A percentile compares a stretch with the other conserved stretches of the same genome.
Conservation (phyloP, 345 rosid genomes). For the Hevea brasiliensis region DNA sequence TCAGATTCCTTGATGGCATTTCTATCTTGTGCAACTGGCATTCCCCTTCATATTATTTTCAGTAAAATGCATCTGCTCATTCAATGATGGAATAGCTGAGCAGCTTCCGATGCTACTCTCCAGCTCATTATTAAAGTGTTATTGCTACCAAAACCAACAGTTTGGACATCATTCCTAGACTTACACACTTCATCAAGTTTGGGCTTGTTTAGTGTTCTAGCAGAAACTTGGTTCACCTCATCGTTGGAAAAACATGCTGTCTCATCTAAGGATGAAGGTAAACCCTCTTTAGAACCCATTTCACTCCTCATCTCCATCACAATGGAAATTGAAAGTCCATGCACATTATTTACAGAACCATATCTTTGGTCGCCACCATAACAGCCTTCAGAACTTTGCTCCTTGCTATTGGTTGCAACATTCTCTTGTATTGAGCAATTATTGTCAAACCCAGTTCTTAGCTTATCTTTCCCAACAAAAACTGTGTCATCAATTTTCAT, state of each 20-base stretch:
- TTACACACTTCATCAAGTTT: slow-evolving; percentile 12
- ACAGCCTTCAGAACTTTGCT: slow-evolving; percentile 4
- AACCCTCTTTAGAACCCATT: neutral
- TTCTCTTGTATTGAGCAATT: neutral
- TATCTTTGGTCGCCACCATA: neutral
- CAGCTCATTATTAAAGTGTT: neutral
- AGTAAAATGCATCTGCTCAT: slow-evolving; percentile 13
- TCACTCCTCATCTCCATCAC: slow-evolving; percentile 2
- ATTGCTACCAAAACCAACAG: slow-evolving; percentile 15
- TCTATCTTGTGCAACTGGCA: slow-evolving; percentile 7
- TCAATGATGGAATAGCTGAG: slow-evolving; percentile 14
- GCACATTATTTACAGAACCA: neutral
- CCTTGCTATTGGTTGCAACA: slow-evolving; percentile 1
- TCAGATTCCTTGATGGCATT: slow-evolving; percentile 26
- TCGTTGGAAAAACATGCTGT: slow-evolving; percentile 8
- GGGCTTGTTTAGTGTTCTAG: slow-evolving; percentile 15
- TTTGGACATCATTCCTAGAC: slow-evolving; percentile 23
- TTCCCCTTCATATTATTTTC: slow-evolving; percentile 10
- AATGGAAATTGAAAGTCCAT: neutral
- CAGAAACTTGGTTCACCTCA: slow-evolving; percentile 14
- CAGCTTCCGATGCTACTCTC: slow-evolving; percentile 8
- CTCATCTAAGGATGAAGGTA: slow-evolving; percentile 13
- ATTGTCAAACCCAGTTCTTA: neutral
- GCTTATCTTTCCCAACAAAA: slow-evolving; percentile 2
- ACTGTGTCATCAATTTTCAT: neutral